Conservation (phyloP, 2,329 filamentous ascomycete genomes). For the Apiospora sp. region DNA sequence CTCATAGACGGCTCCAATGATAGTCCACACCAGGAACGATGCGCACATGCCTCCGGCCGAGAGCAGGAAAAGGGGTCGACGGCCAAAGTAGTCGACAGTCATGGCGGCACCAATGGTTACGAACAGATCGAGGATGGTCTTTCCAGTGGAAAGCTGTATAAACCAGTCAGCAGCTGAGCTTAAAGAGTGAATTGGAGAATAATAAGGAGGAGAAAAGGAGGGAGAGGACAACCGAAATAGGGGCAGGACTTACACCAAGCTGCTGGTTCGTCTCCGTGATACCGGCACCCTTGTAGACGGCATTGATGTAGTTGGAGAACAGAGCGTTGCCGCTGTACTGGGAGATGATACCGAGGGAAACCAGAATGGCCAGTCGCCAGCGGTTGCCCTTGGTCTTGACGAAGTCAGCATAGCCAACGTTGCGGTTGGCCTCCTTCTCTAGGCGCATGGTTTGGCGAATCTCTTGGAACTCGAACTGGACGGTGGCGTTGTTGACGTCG, state of each 20-base stretch:
- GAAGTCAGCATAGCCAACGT: constrained; percentile 67
- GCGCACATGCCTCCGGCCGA: constrained; percentile 58
- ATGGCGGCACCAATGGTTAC: constrained; percentile 63
- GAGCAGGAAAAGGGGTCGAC: constrained; percentile 61
- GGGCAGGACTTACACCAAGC: constrained; percentile 52
- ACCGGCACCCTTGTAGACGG: constrained; percentile 67
- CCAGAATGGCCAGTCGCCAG: constrained; percentile 67
- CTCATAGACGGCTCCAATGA: constrained; percentile 61
- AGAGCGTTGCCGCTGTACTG: constrained; percentile 74
- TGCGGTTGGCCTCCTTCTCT: constrained; percentile 58
- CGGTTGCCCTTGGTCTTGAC: constrained; percentile 69
- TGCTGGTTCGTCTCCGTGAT: constrained; percentile 65
- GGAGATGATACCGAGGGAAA: constrained; percentile 71
- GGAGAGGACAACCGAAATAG: neutral
- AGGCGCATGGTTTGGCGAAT: constrained; percentile 70
- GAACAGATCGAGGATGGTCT: constrained; percentile 65
- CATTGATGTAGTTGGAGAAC: constrained; percentile 72
- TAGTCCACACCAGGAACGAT: constrained; percentile 59
- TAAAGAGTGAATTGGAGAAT: neutral
- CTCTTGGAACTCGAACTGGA: constrained; percentile 72
- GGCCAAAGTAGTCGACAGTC: constrained; percentile 58
- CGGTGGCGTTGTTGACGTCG: constrained; percentile 63
- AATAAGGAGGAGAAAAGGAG: too few relatives aligned
- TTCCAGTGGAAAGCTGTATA: constrained; percentile 59
- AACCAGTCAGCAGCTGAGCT: constrained; percentile 26